Evolutionary conservation across 495 filamentous ascomycete genomes (phyloP).

Genomic region (Penicillium herquei): DNA sequence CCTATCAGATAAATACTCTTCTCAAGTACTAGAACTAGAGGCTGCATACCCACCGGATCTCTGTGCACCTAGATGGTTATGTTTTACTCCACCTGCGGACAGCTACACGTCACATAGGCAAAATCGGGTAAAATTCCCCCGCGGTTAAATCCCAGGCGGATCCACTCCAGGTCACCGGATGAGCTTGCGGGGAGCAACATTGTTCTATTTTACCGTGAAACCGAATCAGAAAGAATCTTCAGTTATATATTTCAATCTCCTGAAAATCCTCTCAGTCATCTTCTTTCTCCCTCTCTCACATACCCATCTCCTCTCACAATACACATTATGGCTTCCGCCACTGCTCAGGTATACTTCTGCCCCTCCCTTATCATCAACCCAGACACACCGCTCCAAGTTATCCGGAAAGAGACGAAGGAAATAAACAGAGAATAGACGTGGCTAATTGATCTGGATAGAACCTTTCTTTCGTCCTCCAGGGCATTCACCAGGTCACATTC

Average conservation of each 20-base stretch:
- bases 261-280: neutral
- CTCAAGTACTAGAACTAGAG: too few relatives aligned
- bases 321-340: conserved; percentile 8
- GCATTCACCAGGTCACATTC: conserved; percentile 66
- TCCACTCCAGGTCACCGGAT: conserved; percentile 9
- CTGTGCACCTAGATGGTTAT: too few relatives aligned
- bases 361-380: neutral
- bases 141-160: conserved; percentile 26
- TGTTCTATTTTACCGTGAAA: conserved; percentile 1
- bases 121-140: conserved; percentile 21
- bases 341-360: conserved; percentile 21
- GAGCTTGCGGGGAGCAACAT: neutral
- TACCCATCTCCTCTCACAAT: neutral
- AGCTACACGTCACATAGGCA: neutral
- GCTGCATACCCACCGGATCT: too few relatives aligned
- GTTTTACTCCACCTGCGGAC: too few relatives aligned
- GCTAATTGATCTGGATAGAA: conserved; percentile 54
- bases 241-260: neutral
- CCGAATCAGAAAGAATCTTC: neutral
- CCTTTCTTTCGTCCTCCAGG: conserved; percentile 82
- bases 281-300: neutral
- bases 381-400: neutral
- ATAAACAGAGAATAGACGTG: neutral
- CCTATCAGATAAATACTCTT: too few relatives aligned
- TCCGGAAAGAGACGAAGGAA: neutral